Percentiles rank a stretch among this genome's conserved stretches.
These are phyloP conservation scores for Fraxinus ornus DNA, from an alignment of 305 asterid species.

Conservation along the genomic window DNA sequence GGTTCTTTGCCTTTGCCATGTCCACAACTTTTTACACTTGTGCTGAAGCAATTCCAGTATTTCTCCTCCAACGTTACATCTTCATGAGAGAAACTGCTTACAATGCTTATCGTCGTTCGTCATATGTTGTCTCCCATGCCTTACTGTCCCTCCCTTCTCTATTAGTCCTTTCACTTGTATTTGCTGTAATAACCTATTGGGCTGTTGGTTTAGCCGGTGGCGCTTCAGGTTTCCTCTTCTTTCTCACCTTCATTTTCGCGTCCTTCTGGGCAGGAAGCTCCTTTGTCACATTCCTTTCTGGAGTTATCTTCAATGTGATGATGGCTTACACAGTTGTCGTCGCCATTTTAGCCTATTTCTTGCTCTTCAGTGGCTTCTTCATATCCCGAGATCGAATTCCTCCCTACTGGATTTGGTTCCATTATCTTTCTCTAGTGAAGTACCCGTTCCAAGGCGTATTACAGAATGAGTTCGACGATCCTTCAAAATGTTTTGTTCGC, in stretches of 20 bases:
- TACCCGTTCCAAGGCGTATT: slow-evolving; percentile 63
- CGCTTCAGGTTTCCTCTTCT: slow-evolving; percentile 39
- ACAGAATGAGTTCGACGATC: slow-evolving; percentile 56
- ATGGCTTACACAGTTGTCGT: slow-evolving; percentile 54
- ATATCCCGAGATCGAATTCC: slow-evolving; percentile 51
- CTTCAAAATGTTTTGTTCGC: slow-evolving; percentile 43
- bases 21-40: slow-evolving; percentile 64
- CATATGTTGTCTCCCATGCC: slow-evolving; percentile 53
- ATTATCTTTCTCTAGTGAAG: slow-evolving; percentile 51
- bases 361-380: slow-evolving; percentile 56
- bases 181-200: slow-evolving; percentile 50
- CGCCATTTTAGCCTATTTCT: slow-evolving; percentile 48
- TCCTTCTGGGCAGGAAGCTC: slow-evolving; percentile 71
- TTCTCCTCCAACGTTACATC: slow-evolving; percentile 55
- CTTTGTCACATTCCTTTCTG: slow-evolving; percentile 58
- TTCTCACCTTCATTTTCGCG: slow-evolving; percentile 42
- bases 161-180: slow-evolving; percentile 34
- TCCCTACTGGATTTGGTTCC: slow-evolving; percentile 66
- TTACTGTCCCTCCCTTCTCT: slow-evolving; percentile 48
- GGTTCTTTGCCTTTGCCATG: slow-evolving; percentile 68
- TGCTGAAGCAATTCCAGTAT: slow-evolving; percentile 58
- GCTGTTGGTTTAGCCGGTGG: slow-evolving; percentile 59
- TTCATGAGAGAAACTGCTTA: slow-evolving; percentile 66
- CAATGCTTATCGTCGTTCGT: slow-evolving; percentile 59
- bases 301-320: slow-evolving; percentile 46